Evolutionary conservation across 2,329 filamentous ascomycete genomes (phyloP), one percentile per base, ranked within the genome.

Genomic region (Rutstroemia sp.): DNA sequence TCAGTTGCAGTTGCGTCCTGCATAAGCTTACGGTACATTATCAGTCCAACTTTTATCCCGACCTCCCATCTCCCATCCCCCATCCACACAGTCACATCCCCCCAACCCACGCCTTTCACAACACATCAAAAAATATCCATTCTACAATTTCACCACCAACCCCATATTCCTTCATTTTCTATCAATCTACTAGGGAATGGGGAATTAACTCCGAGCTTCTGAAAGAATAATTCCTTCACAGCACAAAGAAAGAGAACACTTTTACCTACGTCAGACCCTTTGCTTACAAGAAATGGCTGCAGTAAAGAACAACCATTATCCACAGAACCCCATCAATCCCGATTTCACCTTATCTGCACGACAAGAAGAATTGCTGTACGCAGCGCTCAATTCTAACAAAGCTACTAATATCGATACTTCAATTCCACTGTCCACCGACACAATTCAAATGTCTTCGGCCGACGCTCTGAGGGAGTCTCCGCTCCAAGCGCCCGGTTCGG

Each of bases 321-420:
- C 39, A 9, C 39, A 19, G 10, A 54, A 40, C 25, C 51, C 46
- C 27, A 56, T 61, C 56, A 65, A 79, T 77, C 64, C 75, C 77
- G 79, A 81, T 68, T 85, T 89, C 70, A 83, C 85, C 67, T 79
- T 91, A 63, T 89, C 86, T 58, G 84, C 84, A 60, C 82, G 88
- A 67, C 87, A 92, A 71, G 87, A 92, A 75, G 84, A 81, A 67
- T 77, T 92, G 58, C 78, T 92, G 46, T 84, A 88, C 61, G 85
- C 86, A 58, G 87, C 88, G 47, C 81, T 92, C 63, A 87, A 87
- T 62, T 87, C 87, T 62, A 89, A 90, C 60, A 68, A 62, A 54
- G 47, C 51, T 30, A 27, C 54, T n/a, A 21, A 56, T 40, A 56
- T 61, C 30, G 60, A 65, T 36, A 57, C 57, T 19, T 64, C 63